A percentile compares a stretch with the other conserved stretches of the same genome.
These are phyloP conservation scores for Fusarium compactum DNA, from an alignment of 2,329 filamentous ascomycete genomes.

Conservation along the genomic window DNA sequence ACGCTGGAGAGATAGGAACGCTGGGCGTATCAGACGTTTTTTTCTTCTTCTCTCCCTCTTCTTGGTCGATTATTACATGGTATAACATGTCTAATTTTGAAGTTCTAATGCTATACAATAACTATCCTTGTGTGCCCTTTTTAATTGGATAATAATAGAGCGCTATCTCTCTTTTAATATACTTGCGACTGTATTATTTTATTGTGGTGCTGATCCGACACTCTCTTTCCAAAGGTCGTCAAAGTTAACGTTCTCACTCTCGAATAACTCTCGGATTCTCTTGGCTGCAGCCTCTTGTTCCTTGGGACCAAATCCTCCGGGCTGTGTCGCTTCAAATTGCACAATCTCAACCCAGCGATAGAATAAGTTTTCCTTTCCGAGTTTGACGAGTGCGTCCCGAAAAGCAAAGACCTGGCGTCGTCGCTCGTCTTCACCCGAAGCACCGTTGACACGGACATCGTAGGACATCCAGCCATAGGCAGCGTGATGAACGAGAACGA, in stretches of 20 bases:
- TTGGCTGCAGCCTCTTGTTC: conserved; percentile 78
- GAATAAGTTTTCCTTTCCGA: conserved; percentile 91
- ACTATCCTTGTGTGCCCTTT: not conserved
- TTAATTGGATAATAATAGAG: not conserved
- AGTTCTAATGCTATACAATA: not conserved
- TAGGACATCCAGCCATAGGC: conserved; percentile 74
- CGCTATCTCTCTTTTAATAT: not conserved
- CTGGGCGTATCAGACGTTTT: conserved; percentile 16
- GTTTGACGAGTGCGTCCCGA: conserved; percentile 76
- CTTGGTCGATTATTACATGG: too few relatives aligned
- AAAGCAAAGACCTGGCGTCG: conserved; percentile 83
- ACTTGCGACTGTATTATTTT: not conserved
- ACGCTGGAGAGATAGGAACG: conserved; percentile 32
- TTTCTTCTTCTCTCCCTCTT: not conserved
- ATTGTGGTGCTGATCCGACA: conserved; percentile 12
- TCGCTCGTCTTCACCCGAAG: conserved; percentile 70
- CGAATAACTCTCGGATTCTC: conserved; percentile 81
- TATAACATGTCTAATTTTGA: not conserved
- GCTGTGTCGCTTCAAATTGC: conserved; percentile 84
- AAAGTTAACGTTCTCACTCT: conserved; percentile 82
- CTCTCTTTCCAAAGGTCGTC: conserved; percentile 80
- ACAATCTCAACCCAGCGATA: conserved; percentile 94
- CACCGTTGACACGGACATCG: conserved; percentile 69
- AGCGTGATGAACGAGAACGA: conserved; percentile 76
- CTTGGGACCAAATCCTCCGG: conserved; percentile 81